These are phyloP conservation scores for Wickerhamiella sorbophila DNA, from an alignment of 805 yeast species.

Conservation along the genomic window DNA sequence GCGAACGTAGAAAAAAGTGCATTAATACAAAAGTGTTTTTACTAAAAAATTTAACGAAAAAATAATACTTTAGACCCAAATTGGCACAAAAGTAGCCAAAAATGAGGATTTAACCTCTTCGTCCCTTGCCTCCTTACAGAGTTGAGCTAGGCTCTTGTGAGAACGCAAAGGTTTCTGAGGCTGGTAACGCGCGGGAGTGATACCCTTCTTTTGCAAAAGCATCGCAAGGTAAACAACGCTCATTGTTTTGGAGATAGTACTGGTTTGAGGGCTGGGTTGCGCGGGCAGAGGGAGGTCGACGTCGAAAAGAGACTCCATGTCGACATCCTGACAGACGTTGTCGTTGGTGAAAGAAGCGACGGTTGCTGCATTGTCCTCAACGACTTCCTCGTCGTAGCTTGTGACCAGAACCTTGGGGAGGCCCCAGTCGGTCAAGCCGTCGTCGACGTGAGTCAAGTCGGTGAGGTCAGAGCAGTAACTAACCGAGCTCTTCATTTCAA, in stretches of 20 bases:
- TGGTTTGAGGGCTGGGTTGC: conserved; percentile 1
- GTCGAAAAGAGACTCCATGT: neutral
- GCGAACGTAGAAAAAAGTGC: neutral
- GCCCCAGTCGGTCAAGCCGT: conserved; percentile 22
- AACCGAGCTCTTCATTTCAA: conserved; percentile 2
- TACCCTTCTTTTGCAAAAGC: conserved; percentile 1
- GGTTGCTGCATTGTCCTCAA: neutral
- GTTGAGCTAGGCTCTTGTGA: neutral
- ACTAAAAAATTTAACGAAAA: neutral
- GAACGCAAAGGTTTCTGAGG: neutral
- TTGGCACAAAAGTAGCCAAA: neutral
- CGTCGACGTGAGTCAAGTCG: conserved; percentile 14
- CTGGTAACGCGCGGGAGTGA: neutral
- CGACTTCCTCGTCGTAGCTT: neutral
- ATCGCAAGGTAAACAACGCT: conserved; percentile 8
- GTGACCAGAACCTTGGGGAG: conserved; percentile 17
- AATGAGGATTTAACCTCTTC: neutral
- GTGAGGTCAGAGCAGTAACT: conserved; percentile 7
- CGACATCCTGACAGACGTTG: neutral
- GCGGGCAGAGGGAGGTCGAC: neutral
- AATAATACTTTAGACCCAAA: neutral
- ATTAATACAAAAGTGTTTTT: neutral
- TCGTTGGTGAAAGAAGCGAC: neutral
- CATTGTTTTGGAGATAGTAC: conserved; percentile 2
- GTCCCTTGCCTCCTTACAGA: neutral